Evolutionary conservation across 805 yeast genomes (phyloP).

Genomic region (Metschnikowia arizonensis): DNA sequence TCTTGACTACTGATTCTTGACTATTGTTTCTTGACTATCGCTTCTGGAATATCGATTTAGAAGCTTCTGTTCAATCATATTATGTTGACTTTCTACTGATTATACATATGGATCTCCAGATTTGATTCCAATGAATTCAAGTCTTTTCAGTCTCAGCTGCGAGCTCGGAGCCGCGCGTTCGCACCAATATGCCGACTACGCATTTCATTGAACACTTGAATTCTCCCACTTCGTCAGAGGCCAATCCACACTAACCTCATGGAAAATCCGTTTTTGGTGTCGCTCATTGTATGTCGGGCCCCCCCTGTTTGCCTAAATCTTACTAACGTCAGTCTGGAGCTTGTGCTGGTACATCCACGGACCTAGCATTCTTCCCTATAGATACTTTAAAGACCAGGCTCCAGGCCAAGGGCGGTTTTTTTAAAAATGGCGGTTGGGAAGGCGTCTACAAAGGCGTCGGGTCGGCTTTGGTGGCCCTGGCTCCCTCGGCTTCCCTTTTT

Average conservation of each 20-base stretch:
- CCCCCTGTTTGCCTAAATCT: neutral
- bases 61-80: too few relatives aligned
- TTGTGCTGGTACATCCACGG: conserved; percentile 95
- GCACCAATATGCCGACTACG: neutral
- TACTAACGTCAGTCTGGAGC: conserved; percentile 63
- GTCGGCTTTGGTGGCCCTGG: conserved; percentile 89
- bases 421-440: conserved; percentile 84
- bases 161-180: neutral
- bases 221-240: neutral
- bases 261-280: conserved; percentile 31
- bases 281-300: conserved; percentile 29
- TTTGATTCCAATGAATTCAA: too few relatives aligned
- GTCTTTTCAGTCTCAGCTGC: too few relatives aligned
- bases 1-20: too few relatives aligned
- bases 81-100: too few relatives aligned
- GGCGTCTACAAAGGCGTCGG: conserved; percentile 93
- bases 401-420: conserved; percentile 94
- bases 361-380: conserved; percentile 90
- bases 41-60: too few relatives aligned
- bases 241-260: conserved; percentile 10
- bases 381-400: conserved; percentile 92
- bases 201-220: neutral
- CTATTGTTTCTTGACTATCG: too few relatives aligned
- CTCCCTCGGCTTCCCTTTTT: conserved; percentile 59
- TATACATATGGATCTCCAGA: too few relatives aligned